A percentile compares a stretch with the other conserved stretches of the same genome.
Conservation (phyloP, 257 asterid species). For the Nicotiana knightiana region DNA sequence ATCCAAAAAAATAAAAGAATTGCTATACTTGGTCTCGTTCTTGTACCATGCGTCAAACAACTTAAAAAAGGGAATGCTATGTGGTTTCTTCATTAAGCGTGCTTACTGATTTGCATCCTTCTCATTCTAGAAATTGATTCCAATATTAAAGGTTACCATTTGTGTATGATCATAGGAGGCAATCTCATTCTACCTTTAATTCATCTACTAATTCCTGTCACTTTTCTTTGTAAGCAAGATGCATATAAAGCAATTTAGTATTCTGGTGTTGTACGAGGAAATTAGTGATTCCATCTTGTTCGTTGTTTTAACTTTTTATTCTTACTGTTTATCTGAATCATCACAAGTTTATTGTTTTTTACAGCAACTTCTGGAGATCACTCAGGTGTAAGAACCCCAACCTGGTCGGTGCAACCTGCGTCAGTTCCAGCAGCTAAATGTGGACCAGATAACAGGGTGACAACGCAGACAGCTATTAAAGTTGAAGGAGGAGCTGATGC, state of each 20-base stretch:
- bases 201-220: not conserved
- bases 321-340: not conserved
- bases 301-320: not conserved
- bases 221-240: not conserved
- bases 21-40: not conserved
- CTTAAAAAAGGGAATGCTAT: not conserved
- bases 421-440: constrained; percentile 42
- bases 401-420: constrained; percentile 69
- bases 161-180: not conserved
- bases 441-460: constrained; percentile 47
- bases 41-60: not conserved
- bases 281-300: not conserved
- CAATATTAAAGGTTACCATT: not conserved
- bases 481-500: constrained; percentile 52
- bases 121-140: not conserved
- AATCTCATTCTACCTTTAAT: not conserved
- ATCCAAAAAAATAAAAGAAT: not conserved
- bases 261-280: not conserved
- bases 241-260: not conserved
- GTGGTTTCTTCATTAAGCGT: not conserved
- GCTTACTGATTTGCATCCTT: not conserved
- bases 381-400: constrained; percentile 49
- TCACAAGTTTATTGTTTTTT: not conserved
- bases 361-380: constrained; percentile 50
- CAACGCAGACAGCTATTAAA: constrained; percentile 38